Percentiles rank a stretch among this genome's conserved stretches.
Conservation (phyloP, 1,139 yeast genomes). For the Kodamaea sp. region DNA sequence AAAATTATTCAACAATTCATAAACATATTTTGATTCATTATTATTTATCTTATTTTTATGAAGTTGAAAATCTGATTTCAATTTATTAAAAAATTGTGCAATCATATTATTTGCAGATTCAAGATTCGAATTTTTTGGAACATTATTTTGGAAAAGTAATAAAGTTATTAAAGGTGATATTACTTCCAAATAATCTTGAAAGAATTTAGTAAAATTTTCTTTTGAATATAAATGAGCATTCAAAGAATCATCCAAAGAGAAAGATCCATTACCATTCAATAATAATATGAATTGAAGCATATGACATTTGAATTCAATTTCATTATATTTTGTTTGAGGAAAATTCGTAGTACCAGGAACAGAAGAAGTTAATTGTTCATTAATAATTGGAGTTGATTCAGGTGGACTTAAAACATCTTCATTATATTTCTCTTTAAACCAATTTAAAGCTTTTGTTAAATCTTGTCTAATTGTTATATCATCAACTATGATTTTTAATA, state of each 20-base stretch:
- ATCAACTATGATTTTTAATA: constrained; percentile 35
- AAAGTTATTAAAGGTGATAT: constrained; percentile 55
- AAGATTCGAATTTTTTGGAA: constrained; percentile 13
- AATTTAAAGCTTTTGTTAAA: constrained; percentile 29
- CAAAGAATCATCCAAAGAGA: constrained; percentile 26
- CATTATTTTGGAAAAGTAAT: constrained; percentile 28
- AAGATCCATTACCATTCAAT: constrained; percentile 26
- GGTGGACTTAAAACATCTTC: constrained; percentile 6
- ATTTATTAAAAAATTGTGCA: constrained; percentile 22
- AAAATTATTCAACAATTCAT: constrained; percentile 35
- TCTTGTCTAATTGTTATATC: constrained; percentile 35
- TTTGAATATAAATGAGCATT: constrained; percentile 57
- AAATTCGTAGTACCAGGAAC: not conserved
- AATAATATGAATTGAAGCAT: constrained; percentile 52
- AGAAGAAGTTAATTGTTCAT: too few species aligned
- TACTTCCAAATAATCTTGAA: constrained; percentile 34
- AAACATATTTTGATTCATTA: constrained; percentile 38
- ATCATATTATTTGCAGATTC: constrained; percentile 19
- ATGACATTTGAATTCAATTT: constrained; percentile 63
- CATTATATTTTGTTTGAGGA: constrained; percentile 7
- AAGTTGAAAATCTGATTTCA: constrained; percentile 16
- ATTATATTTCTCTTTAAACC: constrained; percentile 32
- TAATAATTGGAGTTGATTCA: not conserved
- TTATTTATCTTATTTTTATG: constrained; percentile 15
- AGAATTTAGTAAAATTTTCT: constrained; percentile 47